These are phyloP conservation scores for Calonectria pseudoturangicola DNA, from an alignment of 2,329 filamentous ascomycete genomes.

Conservation along the genomic window DNA sequence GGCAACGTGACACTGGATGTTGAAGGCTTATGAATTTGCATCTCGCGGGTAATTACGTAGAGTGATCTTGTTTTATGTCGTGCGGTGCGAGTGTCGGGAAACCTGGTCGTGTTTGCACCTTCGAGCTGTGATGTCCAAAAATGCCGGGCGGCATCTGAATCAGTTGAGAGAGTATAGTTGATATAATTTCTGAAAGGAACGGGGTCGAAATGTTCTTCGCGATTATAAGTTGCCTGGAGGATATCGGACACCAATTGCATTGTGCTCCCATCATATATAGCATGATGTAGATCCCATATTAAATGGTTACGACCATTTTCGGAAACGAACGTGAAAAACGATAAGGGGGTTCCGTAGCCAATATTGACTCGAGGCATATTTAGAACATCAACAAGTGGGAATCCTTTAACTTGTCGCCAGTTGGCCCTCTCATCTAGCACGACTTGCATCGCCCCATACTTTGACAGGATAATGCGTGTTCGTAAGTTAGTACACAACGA, in stretches of 20 bases:
- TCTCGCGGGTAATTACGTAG: background rate
- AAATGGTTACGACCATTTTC: background rate
- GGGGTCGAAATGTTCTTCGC: background rate
- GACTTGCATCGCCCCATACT: background rate
- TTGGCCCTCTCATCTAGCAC: conserved; percentile 1
- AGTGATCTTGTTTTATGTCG: background rate
- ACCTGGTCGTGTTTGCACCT: conserved; percentile 7
- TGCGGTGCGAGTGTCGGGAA: background rate
- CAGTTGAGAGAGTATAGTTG: conserved; percentile 3
- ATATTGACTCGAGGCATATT: conserved; percentile 3
- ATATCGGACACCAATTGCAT: conserved; percentile 6
- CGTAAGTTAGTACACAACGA: conserved; percentile 28
- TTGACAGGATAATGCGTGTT: background rate
- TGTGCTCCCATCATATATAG: conserved; percentile 8
- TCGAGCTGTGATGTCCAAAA: conserved; percentile 3
- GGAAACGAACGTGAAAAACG: background rate
- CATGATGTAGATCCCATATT: background rate
- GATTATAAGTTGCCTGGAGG: conserved; percentile 5
- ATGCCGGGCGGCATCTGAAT: background rate
- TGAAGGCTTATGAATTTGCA: background rate
- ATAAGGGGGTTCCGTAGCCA: conserved; percentile 9
- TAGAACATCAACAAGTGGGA: background rate
- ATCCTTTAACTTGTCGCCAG: conserved; percentile 10
- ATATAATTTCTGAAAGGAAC: conserved; percentile 10
- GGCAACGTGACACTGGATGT: background rate